Evolutionary conservation across 2,329 filamentous ascomycete species (phyloP).

Genomic region (Fusarium sp.): DNA sequence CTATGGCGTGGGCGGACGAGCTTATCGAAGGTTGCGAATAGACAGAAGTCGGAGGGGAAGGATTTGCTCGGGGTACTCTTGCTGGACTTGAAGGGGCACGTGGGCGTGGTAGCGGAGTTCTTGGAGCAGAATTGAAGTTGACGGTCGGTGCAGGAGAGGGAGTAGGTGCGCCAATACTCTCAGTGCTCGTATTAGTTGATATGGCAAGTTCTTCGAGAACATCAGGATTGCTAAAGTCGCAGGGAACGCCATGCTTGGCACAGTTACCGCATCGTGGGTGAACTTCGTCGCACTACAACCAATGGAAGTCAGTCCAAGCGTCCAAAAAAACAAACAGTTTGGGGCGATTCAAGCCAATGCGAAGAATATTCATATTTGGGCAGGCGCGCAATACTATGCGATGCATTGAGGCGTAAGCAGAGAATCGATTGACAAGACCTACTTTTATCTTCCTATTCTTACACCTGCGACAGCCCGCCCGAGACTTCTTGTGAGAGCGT

Average conservation of each 20-base stretch:
- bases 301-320: constrained; percentile 27
- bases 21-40: constrained; percentile 49
- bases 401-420: constrained; percentile 16
- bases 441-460: constrained; percentile 79
- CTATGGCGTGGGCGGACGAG: constrained; percentile 49
- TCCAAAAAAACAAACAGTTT: background rate
- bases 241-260: constrained; percentile 73
- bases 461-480: constrained; percentile 74
- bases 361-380: constrained; percentile 1
- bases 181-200: constrained; percentile 52
- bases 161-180: constrained; percentile 43
- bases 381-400: constrained; percentile 8
- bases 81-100: constrained; percentile 38
- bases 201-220: constrained; percentile 59
- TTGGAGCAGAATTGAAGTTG: constrained; percentile 39
- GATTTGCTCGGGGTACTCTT: constrained; percentile 41
- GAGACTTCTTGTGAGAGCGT: constrained; percentile 77
- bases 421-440: constrained; percentile 28
- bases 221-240: constrained; percentile 71
- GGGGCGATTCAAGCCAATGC: constrained; percentile 2
- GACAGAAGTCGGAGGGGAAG: constrained; percentile 51
- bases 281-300: constrained; percentile 70
- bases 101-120: constrained; percentile 43
- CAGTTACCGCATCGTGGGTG: constrained; percentile 76
- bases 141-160: constrained; percentile 40